Conservation (phyloP, 768 basidiomycete genomes). For the Mycena maculata region DNA sequence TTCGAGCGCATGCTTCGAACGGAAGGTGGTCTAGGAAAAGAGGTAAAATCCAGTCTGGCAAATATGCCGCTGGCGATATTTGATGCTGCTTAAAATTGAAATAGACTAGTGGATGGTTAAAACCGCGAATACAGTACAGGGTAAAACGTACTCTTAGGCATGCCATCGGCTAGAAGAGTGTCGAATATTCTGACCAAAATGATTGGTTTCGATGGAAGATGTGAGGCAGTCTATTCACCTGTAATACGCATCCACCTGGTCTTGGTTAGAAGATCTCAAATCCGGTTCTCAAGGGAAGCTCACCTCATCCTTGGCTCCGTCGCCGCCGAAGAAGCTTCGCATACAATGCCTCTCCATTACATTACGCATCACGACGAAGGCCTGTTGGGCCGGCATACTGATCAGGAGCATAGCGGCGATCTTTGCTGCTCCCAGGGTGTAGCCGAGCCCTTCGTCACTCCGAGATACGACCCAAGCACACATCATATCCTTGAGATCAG, state of each 20-base stretch:
- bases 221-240: slow-evolving; percentile 59
- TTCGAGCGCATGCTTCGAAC: slow-evolving; percentile 87
- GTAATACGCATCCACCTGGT: slow-evolving; percentile 64
- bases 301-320: slow-evolving; percentile 80
- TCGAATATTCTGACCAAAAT: slow-evolving; percentile 80
- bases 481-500: slow-evolving; percentile 85
- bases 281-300: neutral
- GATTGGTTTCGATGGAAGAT: neutral
- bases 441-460: slow-evolving; percentile 84
- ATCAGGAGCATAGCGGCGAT: slow-evolving; percentile 89
- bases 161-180: slow-evolving; percentile 89
- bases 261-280: slow-evolving; percentile 3
- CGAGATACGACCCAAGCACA: slow-evolving; percentile 90
- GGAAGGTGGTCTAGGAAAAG: slow-evolving; percentile 89
- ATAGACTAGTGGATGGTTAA: slow-evolving; percentile 66
- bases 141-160: slow-evolving; percentile 83
- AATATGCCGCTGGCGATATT: slow-evolving; percentile 86
- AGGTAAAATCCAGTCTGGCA: slow-evolving; percentile 84
- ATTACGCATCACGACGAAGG: slow-evolving; percentile 87
- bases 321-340: slow-evolving; percentile 85
- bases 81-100: slow-evolving; percentile 96
- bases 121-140: neutral
- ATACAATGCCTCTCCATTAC: slow-evolving; percentile 87
- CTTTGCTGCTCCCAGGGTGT: slow-evolving; percentile 74
- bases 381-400: slow-evolving; percentile 81